Evolutionary conservation across 176 grass and related monocot genomes (phyloP).

Genomic region (Secale cereale): DNA sequence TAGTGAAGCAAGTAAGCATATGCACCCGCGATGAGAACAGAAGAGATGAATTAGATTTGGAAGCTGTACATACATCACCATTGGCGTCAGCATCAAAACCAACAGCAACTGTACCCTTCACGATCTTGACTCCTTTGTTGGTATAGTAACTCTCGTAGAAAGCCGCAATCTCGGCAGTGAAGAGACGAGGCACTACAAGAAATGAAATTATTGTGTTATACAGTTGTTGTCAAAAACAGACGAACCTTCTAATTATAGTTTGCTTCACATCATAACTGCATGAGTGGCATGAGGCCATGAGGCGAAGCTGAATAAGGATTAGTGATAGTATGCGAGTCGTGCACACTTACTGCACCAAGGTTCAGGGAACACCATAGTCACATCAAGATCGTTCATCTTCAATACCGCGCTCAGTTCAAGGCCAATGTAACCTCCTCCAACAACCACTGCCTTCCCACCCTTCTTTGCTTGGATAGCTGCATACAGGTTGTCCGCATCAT

Average conservation of each 20-base stretch:
- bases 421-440: slow-evolving; percentile 96
- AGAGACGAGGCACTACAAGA: slow-evolving; percentile 89
- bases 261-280: not conserved
- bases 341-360: slow-evolving; percentile 95
- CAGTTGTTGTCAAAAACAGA: not conserved
- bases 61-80: slow-evolving; percentile 68
- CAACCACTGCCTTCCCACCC: slow-evolving; percentile 84
- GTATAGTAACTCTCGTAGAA: slow-evolving; percentile 95
- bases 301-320: slow-evolving; percentile 1
- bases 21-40: not conserved
- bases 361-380: slow-evolving; percentile 97
- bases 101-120: slow-evolving; percentile 83
- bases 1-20: slow-evolving; percentile 5
- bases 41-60: not conserved
- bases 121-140: slow-evolving; percentile 82
- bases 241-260: not conserved
- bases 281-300: not conserved
- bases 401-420: slow-evolving; percentile 86
- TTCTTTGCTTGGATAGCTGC: slow-evolving; percentile 91
- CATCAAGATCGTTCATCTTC: slow-evolving; percentile 83
- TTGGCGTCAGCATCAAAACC: slow-evolving; percentile 79
- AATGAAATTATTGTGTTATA: not conserved
- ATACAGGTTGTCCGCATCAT: slow-evolving; percentile 84
- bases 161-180: slow-evolving; percentile 78
- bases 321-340: slow-evolving; percentile 1